Evolutionary conservation across 2,329 filamentous ascomycete genomes (phyloP), one percentile per base, ranked within the genome.

Genomic region (Paecilomyces formosus): DNA sequence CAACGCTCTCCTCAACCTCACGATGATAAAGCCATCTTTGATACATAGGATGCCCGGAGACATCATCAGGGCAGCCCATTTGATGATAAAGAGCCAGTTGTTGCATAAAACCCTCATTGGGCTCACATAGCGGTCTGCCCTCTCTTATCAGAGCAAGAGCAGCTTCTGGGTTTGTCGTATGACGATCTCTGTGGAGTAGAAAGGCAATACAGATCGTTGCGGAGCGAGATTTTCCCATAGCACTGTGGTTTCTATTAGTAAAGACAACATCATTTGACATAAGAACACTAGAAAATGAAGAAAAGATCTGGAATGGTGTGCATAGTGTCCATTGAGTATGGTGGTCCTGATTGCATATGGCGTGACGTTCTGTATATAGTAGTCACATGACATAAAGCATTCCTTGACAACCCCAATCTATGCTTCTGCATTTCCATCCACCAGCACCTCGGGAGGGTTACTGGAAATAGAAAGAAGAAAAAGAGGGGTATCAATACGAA

Each of bases 211-310:
- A 83, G 64, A 90, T 85, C 31, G 91, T 88, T 64, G 93, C 89
- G 54, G 93, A 97, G 60, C 94, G 89, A 33, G 92, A 97, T 76
- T 95, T 96, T 56, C 94, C 94, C 86, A 96, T 96, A 22, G 92
- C 93, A 81, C 94, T 96, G 15, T 53, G 24, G 24, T 13, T 45
- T 26, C 13, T 28, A 9, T 12, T 24, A 22, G 21, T 21, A 55
- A 62, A 53, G 33, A 58, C 49, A 49, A 58, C 22, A 21, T 49
- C 39, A 58, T 13, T 49, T 21, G 4, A 24, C 35, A 50, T 45
- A 18, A 45, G 18, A 7, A 18, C n/a, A 18, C n/a, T 9, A 45
- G 8, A 18, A 45, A 45, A 9, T 31, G 8, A 31, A 31, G 3
- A 45, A 45, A 9, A 15, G 0, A 8, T 9, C 15, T 21, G 8